phyloP scores from a whole-genome alignment of 192 early-diverging fungal genomes.

The Coemansia sp. region DNA sequence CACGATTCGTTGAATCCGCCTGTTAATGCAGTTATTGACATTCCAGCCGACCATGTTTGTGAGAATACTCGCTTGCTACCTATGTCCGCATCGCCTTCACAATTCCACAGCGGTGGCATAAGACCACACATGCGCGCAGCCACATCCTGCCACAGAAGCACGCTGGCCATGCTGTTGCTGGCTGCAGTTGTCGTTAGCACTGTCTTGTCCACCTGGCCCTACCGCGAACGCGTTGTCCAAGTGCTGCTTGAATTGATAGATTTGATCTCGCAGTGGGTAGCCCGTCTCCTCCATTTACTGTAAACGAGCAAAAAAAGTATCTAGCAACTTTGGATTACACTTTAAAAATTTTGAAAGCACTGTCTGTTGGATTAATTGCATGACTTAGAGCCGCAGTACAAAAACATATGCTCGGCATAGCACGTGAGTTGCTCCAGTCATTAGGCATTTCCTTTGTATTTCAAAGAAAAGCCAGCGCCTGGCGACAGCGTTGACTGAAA shows the following conservation, averaged over 20 bases:
- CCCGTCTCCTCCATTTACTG: slow-evolving; percentile 21
- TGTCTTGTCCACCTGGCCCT: slow-evolving; percentile 33
- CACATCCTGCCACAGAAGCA: background rate
- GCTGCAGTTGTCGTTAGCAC: slow-evolving; percentile 24
- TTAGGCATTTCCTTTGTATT: background rate
- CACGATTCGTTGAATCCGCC: background rate
- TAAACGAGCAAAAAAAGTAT: background rate
- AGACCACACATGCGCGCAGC: background rate
- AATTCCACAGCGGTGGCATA: background rate
- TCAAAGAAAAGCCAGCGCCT: background rate
- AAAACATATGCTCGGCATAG: no score
- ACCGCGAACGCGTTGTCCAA: slow-evolving; percentile 24
- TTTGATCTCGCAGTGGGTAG: slow-evolving; percentile 47
- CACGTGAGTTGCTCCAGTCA: background rate
- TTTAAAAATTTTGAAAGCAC: no score
- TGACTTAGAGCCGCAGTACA: no score
- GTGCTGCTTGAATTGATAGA: slow-evolving; percentile 39
- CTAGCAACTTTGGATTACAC: no score
- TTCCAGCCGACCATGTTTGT: slow-evolving; percentile 8
- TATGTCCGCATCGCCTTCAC: background rate
- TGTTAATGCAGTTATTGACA: slow-evolving; percentile 10
- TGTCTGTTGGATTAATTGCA: no score
- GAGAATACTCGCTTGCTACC: slow-evolving; percentile 27
- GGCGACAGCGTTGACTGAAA: background rate
- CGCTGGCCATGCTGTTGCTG: slow-evolving; percentile 19